These are phyloP conservation scores for Scytalidium lignicola DNA, from an alignment of 2,329 filamentous ascomycete genomes.

Conservation along the genomic window DNA sequence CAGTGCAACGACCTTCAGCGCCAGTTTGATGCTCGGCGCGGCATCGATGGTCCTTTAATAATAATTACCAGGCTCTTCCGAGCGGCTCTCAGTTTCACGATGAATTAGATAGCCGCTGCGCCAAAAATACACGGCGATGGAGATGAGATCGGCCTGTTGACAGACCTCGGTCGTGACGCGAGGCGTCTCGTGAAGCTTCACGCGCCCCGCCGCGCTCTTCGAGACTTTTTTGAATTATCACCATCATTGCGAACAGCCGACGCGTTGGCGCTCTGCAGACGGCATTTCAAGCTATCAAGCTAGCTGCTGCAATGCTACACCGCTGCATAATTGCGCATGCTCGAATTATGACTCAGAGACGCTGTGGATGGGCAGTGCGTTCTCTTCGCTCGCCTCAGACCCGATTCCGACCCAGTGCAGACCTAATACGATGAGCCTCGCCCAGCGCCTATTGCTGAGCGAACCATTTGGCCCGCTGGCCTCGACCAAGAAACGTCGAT, in stretches of 20 bases:
- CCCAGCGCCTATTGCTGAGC: constrained; percentile 24
- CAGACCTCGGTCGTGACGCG: constrained; percentile 14
- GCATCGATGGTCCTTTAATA: not conserved
- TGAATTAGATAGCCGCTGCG: constrained; percentile 13
- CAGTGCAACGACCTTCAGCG: not conserved
- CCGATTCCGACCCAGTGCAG: constrained; percentile 1
- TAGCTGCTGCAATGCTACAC: constrained; percentile 2
- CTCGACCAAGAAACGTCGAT: constrained; percentile 27
- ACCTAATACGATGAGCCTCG: constrained; percentile 8
- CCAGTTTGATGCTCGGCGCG: not conserved
- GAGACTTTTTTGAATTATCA: not conserved
- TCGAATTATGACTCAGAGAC: constrained; percentile 28
- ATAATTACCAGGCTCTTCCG: constrained; percentile 1
- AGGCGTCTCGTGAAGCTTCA: constrained; percentile 9
- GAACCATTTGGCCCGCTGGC: constrained; percentile 25
- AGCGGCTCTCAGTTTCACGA: constrained; percentile 18
- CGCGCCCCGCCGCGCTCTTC: constrained; percentile 9
- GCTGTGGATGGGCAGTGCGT: constrained; percentile 21
- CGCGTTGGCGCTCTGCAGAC: constrained; percentile 11
- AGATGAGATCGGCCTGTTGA: constrained; percentile 3
- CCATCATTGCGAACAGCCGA: constrained; percentile 1
- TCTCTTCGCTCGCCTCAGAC: not conserved
- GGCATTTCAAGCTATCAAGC: constrained; percentile 3
- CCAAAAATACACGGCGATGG: constrained; percentile 9
- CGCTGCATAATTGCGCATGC: constrained; percentile 8